These are phyloP conservation scores for Geotrichum fermentans DNA, from an alignment of 1,139 yeast species.

Conservation along the genomic window DNA sequence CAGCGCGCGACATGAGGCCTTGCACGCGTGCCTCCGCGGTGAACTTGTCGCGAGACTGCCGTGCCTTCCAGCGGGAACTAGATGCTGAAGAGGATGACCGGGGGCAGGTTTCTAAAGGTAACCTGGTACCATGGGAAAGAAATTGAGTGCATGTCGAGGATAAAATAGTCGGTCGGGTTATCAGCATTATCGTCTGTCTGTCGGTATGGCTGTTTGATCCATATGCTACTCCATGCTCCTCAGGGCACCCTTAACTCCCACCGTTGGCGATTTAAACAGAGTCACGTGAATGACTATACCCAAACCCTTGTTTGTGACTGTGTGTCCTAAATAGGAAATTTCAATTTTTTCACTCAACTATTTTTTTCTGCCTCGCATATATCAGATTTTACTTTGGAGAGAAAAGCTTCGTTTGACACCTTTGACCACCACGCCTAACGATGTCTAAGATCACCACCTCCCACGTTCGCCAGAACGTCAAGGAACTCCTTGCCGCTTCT, in stretches of 20 bases:
- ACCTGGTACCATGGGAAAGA: not conserved
- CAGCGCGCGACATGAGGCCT: conserved; percentile 79
- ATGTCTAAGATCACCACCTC: conserved; percentile 94
- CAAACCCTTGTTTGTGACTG: too few relatives aligned
- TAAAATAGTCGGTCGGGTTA: too few relatives aligned
- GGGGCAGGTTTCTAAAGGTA: too few relatives aligned
- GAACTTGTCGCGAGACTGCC: conserved; percentile 62
- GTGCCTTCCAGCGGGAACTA: conserved; percentile 66
- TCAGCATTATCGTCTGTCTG: too few relatives aligned
- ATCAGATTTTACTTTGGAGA: too few relatives aligned
- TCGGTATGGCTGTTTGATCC: too few relatives aligned
- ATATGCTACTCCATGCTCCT: too few relatives aligned
- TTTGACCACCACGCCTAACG: conserved; percentile 29
- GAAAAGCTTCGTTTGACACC: not conserved
- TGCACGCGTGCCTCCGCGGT: conserved; percentile 60
- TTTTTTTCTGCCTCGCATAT: not conserved
- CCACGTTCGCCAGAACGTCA: conserved; percentile 96
- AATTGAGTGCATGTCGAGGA: too few relatives aligned
- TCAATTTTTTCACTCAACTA: not conserved
- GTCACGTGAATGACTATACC: too few relatives aligned
- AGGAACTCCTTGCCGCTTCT: conserved; percentile 86
- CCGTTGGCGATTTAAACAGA: too few relatives aligned
- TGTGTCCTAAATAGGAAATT: not conserved
- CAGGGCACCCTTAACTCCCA: too few relatives aligned
- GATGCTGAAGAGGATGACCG: conserved; percentile 35